Percentiles rank a stretch among this genome's conserved stretches.
These are phyloP conservation scores for Candida insectorum DNA, from an alignment of 805 yeast species.

Conservation along the genomic window DNA sequence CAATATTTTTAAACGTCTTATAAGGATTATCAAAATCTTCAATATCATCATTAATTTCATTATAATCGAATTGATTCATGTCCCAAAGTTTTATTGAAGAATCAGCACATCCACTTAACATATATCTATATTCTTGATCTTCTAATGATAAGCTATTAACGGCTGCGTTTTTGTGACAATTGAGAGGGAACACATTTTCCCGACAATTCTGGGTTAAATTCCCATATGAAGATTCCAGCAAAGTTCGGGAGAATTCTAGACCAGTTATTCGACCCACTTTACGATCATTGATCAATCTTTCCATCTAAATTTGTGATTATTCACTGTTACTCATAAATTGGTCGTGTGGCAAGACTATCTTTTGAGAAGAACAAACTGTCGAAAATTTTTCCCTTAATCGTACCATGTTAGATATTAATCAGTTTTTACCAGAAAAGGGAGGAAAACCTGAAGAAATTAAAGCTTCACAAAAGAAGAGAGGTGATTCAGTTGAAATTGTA, in stretches of 20 bases:
- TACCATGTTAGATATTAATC: slow-evolving; percentile 84
- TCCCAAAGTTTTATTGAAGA: slow-evolving; percentile 70
- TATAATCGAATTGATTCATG: slow-evolving; percentile 17
- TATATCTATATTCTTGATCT: slow-evolving; percentile 34
- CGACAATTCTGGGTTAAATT: slow-evolving; percentile 20
- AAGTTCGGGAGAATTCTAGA: slow-evolving; percentile 30
- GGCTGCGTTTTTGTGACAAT: slow-evolving; percentile 47
- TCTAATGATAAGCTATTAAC: slow-evolving; percentile 64
- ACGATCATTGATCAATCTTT: slow-evolving; percentile 36
- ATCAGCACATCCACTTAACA: slow-evolving; percentile 74
- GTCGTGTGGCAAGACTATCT: neutral
- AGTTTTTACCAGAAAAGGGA: slow-evolving; percentile 93
- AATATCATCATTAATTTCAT: slow-evolving; percentile 10
- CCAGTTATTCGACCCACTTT: slow-evolving; percentile 25
- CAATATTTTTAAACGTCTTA: slow-evolving; percentile 22
- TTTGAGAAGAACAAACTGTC: slow-evolving; percentile 4
- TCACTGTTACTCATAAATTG: too few relatives aligned
- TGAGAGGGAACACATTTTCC: slow-evolving; percentile 32
- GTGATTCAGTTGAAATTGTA: slow-evolving; percentile 89
- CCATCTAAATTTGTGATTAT: slow-evolving; percentile 26
- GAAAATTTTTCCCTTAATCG: slow-evolving; percentile 1
- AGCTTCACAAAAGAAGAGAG: slow-evolving; percentile 89
- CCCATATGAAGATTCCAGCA: slow-evolving; percentile 37
- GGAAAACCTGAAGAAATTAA: slow-evolving; percentile 90
- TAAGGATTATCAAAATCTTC: slow-evolving; percentile 33